Evolutionary conservation across 106 monocot species (phyloP).

Genomic region (Dendrobium chrysotoxum): DNA sequence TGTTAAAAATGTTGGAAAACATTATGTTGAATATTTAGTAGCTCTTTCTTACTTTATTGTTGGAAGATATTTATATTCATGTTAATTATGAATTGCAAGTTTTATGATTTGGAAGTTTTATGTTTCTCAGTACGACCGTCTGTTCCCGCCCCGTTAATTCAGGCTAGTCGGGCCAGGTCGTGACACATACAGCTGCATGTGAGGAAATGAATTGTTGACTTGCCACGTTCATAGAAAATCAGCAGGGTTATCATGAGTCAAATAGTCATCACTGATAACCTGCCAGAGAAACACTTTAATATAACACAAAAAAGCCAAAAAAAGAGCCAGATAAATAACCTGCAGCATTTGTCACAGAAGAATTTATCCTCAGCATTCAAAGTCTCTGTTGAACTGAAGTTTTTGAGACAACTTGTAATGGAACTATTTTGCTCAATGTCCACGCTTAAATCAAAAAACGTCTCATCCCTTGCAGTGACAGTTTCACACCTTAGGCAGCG

Average conservation of each 20-base stretch:
- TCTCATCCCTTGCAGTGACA: conserved; percentile 58
- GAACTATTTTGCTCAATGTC: conserved; percentile 67
- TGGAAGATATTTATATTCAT: too few species aligned
- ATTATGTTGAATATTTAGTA: too few species aligned
- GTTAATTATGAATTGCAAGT: too few species aligned
- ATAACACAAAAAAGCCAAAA: neutral
- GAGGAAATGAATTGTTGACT: neutral
- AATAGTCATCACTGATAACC: neutral
- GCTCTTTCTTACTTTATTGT: too few species aligned
- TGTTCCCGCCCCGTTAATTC: too few species aligned
- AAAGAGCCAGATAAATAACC: conserved; percentile 17
- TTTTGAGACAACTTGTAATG: conserved; percentile 57
- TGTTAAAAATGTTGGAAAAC: too few species aligned
- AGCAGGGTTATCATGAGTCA: neutral
- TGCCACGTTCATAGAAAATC: neutral
- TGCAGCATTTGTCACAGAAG: conserved; percentile 62
- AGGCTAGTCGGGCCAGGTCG: too few species aligned
- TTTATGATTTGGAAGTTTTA: too few species aligned
- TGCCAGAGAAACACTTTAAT: neutral
- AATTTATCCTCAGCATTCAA: conserved; percentile 65
- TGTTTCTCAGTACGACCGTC: too few species aligned
- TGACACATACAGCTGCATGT: neutral
- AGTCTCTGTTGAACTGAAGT: conserved; percentile 59
- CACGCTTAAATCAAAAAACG: conserved; percentile 49
- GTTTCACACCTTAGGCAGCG: conserved; percentile 55